phyloP scores from a whole-genome alignment of 306 rosid species.

The Vicia faba region DNA sequence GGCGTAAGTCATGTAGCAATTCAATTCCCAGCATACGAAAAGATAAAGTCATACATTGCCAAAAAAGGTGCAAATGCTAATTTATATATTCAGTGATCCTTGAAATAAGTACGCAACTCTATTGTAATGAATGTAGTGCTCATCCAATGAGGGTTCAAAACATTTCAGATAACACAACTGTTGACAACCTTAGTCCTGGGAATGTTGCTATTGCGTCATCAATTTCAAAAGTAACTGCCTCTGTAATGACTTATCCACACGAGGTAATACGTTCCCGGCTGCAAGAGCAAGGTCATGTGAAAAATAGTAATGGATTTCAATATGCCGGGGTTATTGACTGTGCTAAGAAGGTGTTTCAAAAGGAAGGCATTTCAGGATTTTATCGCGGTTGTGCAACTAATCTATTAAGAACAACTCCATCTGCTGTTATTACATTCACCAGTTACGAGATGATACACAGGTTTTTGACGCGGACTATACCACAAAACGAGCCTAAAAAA shows the following conservation, averaged over 20 bases:
- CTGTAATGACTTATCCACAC: conserved; percentile 84
- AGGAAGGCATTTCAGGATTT: conserved; percentile 84
- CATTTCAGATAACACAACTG: conserved; percentile 69
- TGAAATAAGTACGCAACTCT: not conserved
- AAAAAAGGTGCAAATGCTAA: conserved; percentile 53
- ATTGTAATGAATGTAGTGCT: conserved; percentile 1
- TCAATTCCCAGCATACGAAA: conserved; percentile 93
- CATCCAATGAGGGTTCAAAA: conserved; percentile 35
- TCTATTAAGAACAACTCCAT: conserved; percentile 87
- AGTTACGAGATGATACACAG: conserved; percentile 89
- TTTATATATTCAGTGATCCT: conserved; percentile 23
- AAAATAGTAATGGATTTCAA: conserved; percentile 35
- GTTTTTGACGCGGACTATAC: conserved; percentile 54
- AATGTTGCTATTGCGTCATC: conserved; percentile 76
- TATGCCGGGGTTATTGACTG: conserved; percentile 84
- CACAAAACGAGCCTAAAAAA: conserved; percentile 35
- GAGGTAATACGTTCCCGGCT: conserved; percentile 93
- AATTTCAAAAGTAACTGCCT: conserved; percentile 79
- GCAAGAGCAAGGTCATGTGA: conserved; percentile 95
- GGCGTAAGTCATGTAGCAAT: conserved; percentile 97
- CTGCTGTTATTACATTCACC: conserved; percentile 92
- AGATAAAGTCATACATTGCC: conserved; percentile 70
- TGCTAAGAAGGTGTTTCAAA: conserved; percentile 71
- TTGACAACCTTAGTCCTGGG: conserved; percentile 70
- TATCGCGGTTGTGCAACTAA: conserved; percentile 91